These are phyloP conservation scores for Diaporthe sp. DNA, from an alignment of 2,329 filamentous ascomycete genomes.

Conservation along the genomic window DNA sequence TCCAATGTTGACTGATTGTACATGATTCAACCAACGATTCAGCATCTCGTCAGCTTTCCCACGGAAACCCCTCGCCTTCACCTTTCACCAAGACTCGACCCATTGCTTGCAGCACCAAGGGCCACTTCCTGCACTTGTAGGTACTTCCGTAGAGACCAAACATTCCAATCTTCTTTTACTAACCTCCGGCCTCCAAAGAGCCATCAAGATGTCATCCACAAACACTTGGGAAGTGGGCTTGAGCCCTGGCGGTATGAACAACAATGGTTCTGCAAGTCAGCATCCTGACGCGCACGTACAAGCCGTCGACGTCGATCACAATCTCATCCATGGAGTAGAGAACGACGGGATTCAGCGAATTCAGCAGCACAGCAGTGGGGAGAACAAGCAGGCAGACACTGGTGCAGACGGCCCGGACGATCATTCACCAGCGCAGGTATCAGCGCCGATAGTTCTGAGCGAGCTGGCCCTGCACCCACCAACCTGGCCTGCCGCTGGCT, in stretches of 20 bases:
- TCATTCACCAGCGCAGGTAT: background rate
- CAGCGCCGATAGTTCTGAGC: background rate
- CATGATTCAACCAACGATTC: background rate
- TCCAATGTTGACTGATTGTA: background rate
- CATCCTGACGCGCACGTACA: rapidly evolving
- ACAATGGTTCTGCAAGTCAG: background rate
- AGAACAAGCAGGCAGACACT: background rate
- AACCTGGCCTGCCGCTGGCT: background rate
- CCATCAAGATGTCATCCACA: background rate
- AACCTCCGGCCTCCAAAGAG: background rate
- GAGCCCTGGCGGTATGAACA: background rate
- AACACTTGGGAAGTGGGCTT: background rate
- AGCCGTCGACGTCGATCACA: background rate
- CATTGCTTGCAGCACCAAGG: background rate
- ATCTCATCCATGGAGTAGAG: background rate
- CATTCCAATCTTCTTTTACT: background rate
- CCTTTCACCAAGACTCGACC: background rate
- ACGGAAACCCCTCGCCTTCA: background rate
- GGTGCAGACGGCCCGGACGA: background rate
- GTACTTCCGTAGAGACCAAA: background rate
- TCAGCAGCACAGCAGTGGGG: background rate
- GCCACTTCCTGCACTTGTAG: background rate
- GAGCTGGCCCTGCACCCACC: background rate
- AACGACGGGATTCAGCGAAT: background rate
- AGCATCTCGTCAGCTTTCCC: background rate